These are phyloP conservation scores for Capsella rubella DNA, from an alignment of 441 rosid genomes.

Conservation along the genomic window DNA sequence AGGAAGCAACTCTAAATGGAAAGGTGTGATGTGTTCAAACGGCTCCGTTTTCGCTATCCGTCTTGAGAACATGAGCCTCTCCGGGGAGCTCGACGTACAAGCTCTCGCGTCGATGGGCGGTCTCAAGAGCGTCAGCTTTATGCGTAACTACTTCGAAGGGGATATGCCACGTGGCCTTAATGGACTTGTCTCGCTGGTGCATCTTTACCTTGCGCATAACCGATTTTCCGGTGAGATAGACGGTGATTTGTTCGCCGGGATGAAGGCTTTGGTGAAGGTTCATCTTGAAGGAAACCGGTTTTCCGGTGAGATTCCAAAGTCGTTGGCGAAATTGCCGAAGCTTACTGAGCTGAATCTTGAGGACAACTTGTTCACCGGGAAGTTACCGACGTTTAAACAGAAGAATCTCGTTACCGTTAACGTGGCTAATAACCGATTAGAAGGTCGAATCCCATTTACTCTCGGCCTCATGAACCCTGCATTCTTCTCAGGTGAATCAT, in stretches of 20 bases:
- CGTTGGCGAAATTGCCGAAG: conserved; percentile 48
- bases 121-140: conserved; percentile 64
- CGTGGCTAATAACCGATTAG: conserved; percentile 63
- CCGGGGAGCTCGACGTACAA: conserved; percentile 59
- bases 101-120: conserved; percentile 41
- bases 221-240: conserved; percentile 58
- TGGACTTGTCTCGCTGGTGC: conserved; percentile 50
- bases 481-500: conserved; percentile 56
- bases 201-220: conserved; percentile 62
- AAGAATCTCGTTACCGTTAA: conserved; percentile 48
- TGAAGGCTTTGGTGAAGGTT: conserved; percentile 58
- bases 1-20: conserved; percentile 52
- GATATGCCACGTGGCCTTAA: conserved; percentile 52
- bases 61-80: conserved; percentile 65
- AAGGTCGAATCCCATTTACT: conserved; percentile 59
- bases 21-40: conserved; percentile 57
- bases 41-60: conserved; percentile 52
- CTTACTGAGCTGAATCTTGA: conserved; percentile 54
- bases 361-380: conserved; percentile 60
- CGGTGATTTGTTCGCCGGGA: conserved; percentile 50
- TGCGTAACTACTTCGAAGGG: conserved; percentile 67
- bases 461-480: conserved; percentile 50
- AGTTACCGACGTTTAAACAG: conserved; percentile 57
- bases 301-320: conserved; percentile 57
- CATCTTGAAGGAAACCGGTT: conserved; percentile 62